Evolutionary conservation across 192 early-diverging fungal species (phyloP).

Genomic region (Coemansia sp.): DNA sequence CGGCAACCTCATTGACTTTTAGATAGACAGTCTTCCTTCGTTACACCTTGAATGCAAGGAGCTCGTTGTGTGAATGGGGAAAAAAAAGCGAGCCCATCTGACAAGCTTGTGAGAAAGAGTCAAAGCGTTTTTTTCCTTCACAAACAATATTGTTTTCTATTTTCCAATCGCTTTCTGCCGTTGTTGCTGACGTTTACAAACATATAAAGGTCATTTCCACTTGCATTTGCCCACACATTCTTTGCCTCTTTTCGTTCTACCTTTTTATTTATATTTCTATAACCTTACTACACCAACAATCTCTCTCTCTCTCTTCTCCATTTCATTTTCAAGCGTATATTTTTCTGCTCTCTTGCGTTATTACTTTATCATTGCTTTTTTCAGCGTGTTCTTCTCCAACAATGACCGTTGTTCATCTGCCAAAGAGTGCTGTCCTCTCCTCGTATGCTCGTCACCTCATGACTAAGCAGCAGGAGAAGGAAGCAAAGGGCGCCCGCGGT

Average conservation of each 20-base stretch:
- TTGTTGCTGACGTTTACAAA: no score
- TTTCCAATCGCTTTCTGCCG: no score
- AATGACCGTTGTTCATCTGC: slow-evolving; percentile 45
- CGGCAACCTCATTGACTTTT: slow-evolving; percentile 12
- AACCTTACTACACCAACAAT: neutral
- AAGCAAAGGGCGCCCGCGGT: neutral
- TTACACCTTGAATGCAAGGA: neutral
- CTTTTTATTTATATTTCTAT: neutral
- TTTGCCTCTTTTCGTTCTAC: neutral
- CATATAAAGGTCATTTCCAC: no score
- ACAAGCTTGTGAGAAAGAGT: neutral
- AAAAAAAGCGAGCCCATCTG: no score
- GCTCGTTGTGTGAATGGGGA: neutral
- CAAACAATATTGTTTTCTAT: no score
- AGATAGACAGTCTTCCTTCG: neutral
- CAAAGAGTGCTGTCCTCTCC: slow-evolving; percentile 14
- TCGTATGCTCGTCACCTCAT: slow-evolving; percentile 43
- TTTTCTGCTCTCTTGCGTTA: neutral
- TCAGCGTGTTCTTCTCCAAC: slow-evolving; percentile 2
- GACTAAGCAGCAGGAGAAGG: slow-evolving; percentile 16
- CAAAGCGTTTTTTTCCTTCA: neutral
- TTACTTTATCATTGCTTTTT: neutral
- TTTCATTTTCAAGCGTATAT: no score
- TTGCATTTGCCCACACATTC: no score
- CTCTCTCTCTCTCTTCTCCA: no score